A percentile compares a stretch with the other conserved stretches of the same genome.
Conservation (phyloP, 345 rosid genomes). For the Physaria fendleri region DNA sequence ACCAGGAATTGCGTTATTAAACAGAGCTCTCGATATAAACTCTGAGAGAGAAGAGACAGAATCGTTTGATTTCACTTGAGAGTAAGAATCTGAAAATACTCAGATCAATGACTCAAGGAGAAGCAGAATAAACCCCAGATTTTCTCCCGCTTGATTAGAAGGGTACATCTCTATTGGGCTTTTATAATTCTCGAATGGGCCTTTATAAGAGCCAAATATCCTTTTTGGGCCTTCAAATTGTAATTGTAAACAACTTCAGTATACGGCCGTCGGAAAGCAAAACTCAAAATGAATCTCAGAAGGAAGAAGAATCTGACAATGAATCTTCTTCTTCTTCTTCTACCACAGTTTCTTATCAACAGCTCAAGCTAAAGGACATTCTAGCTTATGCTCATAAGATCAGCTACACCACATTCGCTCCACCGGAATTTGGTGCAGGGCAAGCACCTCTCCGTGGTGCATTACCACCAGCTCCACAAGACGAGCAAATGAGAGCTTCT, state of each 20-base stretch:
- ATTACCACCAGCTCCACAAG: constrained; percentile 94
- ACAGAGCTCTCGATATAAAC: constrained; percentile 9
- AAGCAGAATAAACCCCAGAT: background rate
- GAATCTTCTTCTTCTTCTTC: constrained; percentile 28
- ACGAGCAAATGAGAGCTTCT: constrained; percentile 92
- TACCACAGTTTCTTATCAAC: constrained; percentile 76
- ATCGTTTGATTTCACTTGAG: constrained; percentile 3
- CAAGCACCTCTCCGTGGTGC: constrained; percentile 92
- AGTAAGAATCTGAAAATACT: constrained; percentile 16
- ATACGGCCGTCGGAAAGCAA: too few relatives aligned
- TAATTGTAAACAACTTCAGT: too few relatives aligned
- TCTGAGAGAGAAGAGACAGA: constrained; percentile 3
- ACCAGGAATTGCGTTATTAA: background rate
- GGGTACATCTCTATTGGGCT: background rate
- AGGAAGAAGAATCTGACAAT: constrained; percentile 23
- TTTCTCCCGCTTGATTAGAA: background rate
- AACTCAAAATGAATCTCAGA: too few relatives aligned
- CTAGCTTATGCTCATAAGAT: constrained; percentile 80
- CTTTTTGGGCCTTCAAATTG: background rate
- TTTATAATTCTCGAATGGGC: background rate
- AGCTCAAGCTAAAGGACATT: constrained; percentile 61
- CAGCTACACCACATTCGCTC: constrained; percentile 93
- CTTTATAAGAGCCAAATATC: background rate
- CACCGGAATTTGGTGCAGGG: constrained; percentile 87
- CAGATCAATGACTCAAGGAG: background rate